Base-by-base conservation (phyloP, 129 eudicot genomes). In the Kitagawia praeruptora region DNA sequence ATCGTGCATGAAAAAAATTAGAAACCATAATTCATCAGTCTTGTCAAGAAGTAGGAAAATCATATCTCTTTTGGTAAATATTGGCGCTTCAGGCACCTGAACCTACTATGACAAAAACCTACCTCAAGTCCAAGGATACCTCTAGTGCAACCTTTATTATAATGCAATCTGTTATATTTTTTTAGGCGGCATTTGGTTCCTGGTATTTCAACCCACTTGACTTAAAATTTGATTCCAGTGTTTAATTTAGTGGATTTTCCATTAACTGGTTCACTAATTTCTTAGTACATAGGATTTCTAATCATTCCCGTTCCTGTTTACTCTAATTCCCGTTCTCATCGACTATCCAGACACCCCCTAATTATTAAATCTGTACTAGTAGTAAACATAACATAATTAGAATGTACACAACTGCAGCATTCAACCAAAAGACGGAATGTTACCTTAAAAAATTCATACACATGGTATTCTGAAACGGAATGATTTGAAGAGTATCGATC, bases 381-480 rank as follows among this genome's bases (percentile, higher is more conserved):
- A 67, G 23, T 5, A 1, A 15, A 67, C 15, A 67, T 28, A 67
- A 67, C 23, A 67, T 28, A 14, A 67, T 34, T 0, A 34, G 38
- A 75, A 46, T 39, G 44, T 6, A 56, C 31, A 39, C 38, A 45
- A 41, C 39, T 18, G 46, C 39, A 53, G 31, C 8, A 72, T 63
- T 28, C 46, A 4, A 75, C 2, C 45, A n/a, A 42, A 46, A 73
- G 77, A n/a, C 14, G 1, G 11, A 13, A 8, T 53, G 27, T n/a
- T 80, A 89, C 90, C 93, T 86, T 89, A 76, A 86, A 89, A 77
- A 86, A 89, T 75, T 89, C 93, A 38, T 89, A 86, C 37, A 89
- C 93, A 25, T 89, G 88, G 80, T 89, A 89, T 51, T 89, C 93
- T 1, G 93, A 89, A 25, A 89, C 79, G 0, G 85, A 82, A 70